Conservation (phyloP, 139 green algal species). For the Pycnococcus provasolii region DNA sequence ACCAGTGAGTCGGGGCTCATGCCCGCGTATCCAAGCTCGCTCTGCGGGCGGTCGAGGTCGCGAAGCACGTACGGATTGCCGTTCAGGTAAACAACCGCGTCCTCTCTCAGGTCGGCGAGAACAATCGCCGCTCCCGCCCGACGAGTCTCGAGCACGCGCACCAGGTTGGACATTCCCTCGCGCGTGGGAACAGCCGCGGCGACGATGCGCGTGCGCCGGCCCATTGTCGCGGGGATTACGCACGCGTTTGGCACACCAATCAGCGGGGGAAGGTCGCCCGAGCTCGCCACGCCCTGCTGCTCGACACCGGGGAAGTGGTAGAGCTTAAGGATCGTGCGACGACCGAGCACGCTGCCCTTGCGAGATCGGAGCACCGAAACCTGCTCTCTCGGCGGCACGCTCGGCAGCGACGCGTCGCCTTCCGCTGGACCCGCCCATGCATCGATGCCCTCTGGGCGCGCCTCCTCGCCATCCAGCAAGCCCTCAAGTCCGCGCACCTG, state of each 20-base stretch:
- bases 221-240: not conserved
- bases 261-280: constrained; percentile 14
- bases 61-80: constrained; percentile 74
- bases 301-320: constrained; percentile 30
- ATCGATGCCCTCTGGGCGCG: not conserved
- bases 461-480: constrained; percentile 3
- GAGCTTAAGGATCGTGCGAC: constrained; percentile 78
- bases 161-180: not conserved
- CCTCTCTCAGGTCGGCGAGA: constrained; percentile 73
- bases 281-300: constrained; percentile 3
- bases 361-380: constrained; percentile 50
- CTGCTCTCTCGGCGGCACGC: too few species aligned
- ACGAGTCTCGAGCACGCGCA: not conserved
- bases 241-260: constrained; percentile 6
- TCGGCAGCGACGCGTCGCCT: too few species aligned
- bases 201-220: not conserved
- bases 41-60: constrained; percentile 56
- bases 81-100: constrained; percentile 76
- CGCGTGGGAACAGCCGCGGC: not conserved
- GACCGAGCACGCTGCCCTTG: constrained; percentile 52
- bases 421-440: too few species aligned
- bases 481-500: constrained; percentile 3
- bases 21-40: constrained; percentile 26
- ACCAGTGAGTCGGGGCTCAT: constrained; percentile 69
- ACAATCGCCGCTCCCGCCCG: constrained; percentile 35